These are phyloP conservation scores for Cytospora mali DNA, from an alignment of 2,329 filamentous ascomycete genomes.

Conservation along the genomic window DNA sequence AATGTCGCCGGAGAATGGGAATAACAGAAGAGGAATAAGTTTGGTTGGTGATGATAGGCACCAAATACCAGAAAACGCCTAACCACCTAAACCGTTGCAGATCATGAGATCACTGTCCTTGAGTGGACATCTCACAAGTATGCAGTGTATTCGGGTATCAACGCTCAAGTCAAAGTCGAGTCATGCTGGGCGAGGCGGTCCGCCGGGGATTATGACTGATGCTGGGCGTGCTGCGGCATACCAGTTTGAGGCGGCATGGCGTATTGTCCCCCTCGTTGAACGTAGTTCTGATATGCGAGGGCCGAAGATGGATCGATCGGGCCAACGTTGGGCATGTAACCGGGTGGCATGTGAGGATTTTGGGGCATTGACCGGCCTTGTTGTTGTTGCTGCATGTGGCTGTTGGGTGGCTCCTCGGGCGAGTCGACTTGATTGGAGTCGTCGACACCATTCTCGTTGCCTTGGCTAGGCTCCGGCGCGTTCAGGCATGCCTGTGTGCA, in stretches of 20 bases:
- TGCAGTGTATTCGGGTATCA: constrained; percentile 65
- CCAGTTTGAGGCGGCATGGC: constrained; percentile 76
- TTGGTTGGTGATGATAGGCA: not conserved
- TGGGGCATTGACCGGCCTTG: constrained; percentile 66
- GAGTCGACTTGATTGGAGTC: constrained; percentile 80
- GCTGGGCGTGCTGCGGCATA: constrained; percentile 81
- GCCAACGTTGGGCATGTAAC: constrained; percentile 62
- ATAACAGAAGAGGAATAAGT: constrained; percentile 20
- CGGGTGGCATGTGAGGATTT: constrained; percentile 63
- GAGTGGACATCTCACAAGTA: constrained; percentile 43
- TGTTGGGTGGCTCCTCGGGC: constrained; percentile 82
- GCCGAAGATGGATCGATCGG: constrained; percentile 77
- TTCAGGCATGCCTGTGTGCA: constrained; percentile 82
- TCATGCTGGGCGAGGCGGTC: constrained; percentile 25
- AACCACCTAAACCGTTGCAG: constrained; percentile 46
- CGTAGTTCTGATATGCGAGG: constrained; percentile 81
- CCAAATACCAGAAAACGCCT: constrained; percentile 43
- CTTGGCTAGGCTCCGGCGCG: constrained; percentile 83
- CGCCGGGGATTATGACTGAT: constrained; percentile 63
- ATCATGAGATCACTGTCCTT: constrained; percentile 39
- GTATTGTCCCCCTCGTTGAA: constrained; percentile 74
- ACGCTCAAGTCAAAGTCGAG: constrained; percentile 40
- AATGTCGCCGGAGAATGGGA: constrained; percentile 26
- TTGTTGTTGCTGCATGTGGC: constrained; percentile 71
- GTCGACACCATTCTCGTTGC: constrained; percentile 80